These are phyloP conservation scores for Rhodotorula glutinis DNA, from an alignment of 1,284 basidiomycete genomes.

Conservation along the genomic window DNA sequence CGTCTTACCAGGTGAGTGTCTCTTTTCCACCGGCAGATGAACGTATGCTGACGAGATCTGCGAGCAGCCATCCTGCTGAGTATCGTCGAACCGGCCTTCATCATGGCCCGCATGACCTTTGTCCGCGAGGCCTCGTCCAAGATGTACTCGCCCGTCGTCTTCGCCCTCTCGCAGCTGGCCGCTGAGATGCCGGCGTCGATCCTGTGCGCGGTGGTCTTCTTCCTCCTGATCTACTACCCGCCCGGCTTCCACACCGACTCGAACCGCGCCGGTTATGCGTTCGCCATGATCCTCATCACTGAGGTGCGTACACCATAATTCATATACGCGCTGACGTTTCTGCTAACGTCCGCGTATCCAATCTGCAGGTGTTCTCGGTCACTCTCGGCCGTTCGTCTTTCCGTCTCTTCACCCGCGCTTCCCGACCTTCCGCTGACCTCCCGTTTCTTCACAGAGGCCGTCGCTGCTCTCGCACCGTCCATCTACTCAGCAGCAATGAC, in stretches of 20 bases:
- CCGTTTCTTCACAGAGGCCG: constrained; percentile 45
- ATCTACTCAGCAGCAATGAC: constrained; percentile 69
- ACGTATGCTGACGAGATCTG: no score
- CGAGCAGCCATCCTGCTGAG: neutral
- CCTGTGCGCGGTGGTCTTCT: constrained; percentile 69
- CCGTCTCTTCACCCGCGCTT: neutral
- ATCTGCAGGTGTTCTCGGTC: neutral
- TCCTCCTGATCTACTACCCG: constrained; percentile 58
- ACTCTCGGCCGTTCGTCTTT: constrained; percentile 3
- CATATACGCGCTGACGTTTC: neutral
- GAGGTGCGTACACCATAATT: constrained; percentile 45
- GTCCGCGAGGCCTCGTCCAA: constrained; percentile 60
- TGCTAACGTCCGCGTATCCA: neutral
- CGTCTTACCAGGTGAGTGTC: constrained; percentile 34
- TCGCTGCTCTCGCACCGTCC: constrained; percentile 70
- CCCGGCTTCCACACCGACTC: constrained; percentile 57
- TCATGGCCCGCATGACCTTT: constrained; percentile 54
- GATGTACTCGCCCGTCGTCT: constrained; percentile 71
- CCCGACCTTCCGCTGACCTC: neutral
- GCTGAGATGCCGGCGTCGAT: constrained; percentile 75
- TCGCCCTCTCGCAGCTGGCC: constrained; percentile 70
- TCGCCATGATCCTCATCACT: constrained; percentile 68
- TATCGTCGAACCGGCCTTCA: neutral
- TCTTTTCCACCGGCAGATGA: no score
- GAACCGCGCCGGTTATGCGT: constrained; percentile 65